A percentile compares a stretch with the other conserved stretches of the same genome.
Conservation (phyloP, 148 eudicot species). For the Nepenthes gracilis region DNA sequence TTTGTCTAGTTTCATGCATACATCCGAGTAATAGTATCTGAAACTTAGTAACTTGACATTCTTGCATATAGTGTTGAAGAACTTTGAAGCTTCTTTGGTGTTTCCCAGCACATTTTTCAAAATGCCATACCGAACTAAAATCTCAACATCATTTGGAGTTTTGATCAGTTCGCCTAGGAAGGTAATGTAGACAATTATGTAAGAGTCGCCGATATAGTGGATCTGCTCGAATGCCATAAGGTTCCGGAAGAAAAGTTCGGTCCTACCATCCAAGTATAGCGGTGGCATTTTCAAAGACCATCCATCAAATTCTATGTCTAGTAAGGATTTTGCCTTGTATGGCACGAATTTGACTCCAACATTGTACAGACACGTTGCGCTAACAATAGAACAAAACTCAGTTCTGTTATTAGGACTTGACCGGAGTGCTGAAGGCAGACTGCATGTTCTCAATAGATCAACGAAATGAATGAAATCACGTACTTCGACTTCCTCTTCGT, state of each 20-base stretch:
- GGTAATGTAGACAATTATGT: conserved; percentile 1
- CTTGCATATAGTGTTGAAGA: conserved; percentile 1
- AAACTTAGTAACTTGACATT: background rate
- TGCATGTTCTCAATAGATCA: background rate
- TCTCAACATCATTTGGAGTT: conserved; percentile 1
- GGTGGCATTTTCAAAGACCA: conserved; percentile 4
- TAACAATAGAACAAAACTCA: background rate
- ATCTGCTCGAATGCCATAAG: conserved; percentile 2
- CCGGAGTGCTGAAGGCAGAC: background rate
- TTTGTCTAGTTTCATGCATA: background rate
- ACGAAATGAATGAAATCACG: too few species aligned
- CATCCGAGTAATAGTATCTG: background rate
- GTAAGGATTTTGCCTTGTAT: background rate
- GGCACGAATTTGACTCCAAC: conserved; percentile 1
- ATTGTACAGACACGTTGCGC: background rate
- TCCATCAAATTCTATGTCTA: conserved; percentile 1
- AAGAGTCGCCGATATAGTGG: background rate
- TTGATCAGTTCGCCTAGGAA: conserved; percentile 5
- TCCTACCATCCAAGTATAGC: background rate
- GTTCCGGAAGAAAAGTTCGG: background rate
- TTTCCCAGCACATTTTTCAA: conserved; percentile 2
- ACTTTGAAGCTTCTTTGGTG: background rate
- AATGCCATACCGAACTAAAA: conserved; percentile 1
- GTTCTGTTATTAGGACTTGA: background rate
- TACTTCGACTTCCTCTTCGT: too few species aligned